Conservation (phyloP, 192 early-diverging fungal species). For the Backusella tuberculispora region DNA sequence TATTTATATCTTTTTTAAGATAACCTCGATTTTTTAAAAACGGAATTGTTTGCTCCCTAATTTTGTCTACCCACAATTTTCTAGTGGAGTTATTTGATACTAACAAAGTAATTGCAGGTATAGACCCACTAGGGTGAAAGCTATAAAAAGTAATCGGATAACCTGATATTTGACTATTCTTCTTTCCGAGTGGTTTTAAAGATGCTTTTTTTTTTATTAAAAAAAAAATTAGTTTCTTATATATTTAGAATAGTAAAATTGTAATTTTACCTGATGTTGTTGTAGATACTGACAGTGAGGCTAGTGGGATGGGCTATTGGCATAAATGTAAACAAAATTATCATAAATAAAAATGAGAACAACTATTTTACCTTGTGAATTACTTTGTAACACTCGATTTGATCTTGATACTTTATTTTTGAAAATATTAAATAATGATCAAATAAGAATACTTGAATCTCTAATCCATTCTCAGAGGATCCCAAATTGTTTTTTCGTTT, state of each 20-base stretch:
- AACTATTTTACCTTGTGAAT: slow-evolving; percentile 51
- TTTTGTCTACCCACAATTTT: slow-evolving; percentile 22
- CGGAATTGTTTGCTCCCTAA: neutral
- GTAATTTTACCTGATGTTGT: neutral
- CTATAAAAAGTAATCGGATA: slow-evolving; percentile 12
- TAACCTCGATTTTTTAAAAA: neutral
- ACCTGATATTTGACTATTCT: neutral
- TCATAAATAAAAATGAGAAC: neutral
- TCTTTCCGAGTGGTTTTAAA: neutral
- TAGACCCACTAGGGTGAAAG: neutral
- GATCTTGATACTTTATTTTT: slow-evolving; percentile 64
- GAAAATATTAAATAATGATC: slow-evolving; percentile 85
- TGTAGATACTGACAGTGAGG: neutral
- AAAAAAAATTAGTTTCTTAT: neutral
- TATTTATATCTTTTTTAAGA: neutral
- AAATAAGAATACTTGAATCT: slow-evolving; percentile 81
- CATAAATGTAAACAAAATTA: neutral
- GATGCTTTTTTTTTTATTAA: neutral
- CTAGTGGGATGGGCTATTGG: slow-evolving; percentile 12
- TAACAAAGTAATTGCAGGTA: slow-evolving; percentile 1
- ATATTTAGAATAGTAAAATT: neutral
- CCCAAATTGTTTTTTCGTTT: slow-evolving; percentile 61
- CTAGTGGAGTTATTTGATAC: slow-evolving; percentile 10
- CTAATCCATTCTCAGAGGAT: slow-evolving; percentile 54
- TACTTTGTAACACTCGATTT: slow-evolving; percentile 64